Conservation (phyloP, 768 basidiomycete genomes). For the Pleurotus tuber-regium region DNA sequence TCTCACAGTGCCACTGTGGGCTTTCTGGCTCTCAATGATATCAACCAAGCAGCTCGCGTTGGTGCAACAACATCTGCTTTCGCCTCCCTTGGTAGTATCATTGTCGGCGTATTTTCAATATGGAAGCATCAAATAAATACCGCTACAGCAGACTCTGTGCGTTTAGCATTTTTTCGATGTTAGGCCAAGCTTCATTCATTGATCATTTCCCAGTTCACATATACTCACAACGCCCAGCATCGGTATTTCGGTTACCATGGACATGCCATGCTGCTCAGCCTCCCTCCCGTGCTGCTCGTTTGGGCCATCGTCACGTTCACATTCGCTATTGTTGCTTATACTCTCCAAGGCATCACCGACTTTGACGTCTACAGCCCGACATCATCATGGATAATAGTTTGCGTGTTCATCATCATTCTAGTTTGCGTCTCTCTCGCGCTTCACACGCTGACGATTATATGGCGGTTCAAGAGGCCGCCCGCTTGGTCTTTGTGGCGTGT, state of each 20-base stretch:
- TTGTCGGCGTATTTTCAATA: slow-evolving; percentile 53
- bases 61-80: slow-evolving; percentile 45
- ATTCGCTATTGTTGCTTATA: slow-evolving; percentile 42
- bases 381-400: slow-evolving; percentile 40
- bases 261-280: slow-evolving; percentile 48
- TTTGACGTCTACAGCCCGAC: slow-evolving; percentile 20
- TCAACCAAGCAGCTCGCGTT: slow-evolving; percentile 21
- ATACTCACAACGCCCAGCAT: slow-evolving; percentile 50
- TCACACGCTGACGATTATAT: slow-evolving; percentile 49
- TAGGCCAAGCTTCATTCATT: too few species aligned
- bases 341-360: slow-evolving; percentile 31
- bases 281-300: slow-evolving; percentile 52
- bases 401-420: slow-evolving; percentile 38
- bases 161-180: too few species aligned
- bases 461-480: slow-evolving; percentile 31
- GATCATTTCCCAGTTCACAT: slow-evolving; percentile 41
- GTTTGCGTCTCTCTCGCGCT: slow-evolving; percentile 36
- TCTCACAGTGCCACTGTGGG: background rate
- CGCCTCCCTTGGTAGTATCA: slow-evolving; percentile 52
- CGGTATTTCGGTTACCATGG: slow-evolving; percentile 43
- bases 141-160: slow-evolving; percentile 40
- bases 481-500: background rate
- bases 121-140: slow-evolving; percentile 54
- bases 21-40: slow-evolving; percentile 14
- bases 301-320: slow-evolving; percentile 50